Base-by-base conservation (phyloP, 441 rosid species). In the Pelargonium myrrhifolium region DNA sequence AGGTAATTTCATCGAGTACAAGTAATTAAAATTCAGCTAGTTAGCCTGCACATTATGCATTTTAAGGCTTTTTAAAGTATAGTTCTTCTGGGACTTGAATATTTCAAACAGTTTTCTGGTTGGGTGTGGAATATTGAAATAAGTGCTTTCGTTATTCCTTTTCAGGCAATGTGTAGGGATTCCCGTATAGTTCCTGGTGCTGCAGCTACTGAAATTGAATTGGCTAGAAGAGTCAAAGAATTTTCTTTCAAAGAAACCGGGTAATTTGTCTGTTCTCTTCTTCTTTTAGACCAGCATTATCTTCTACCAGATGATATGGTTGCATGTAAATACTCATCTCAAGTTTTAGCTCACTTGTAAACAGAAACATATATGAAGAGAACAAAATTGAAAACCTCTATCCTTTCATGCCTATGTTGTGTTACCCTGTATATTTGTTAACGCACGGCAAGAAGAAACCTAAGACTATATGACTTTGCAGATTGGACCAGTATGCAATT, bases 401-500 rank as follows among this genome's bases (percentile, higher is more conserved):
- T 37, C 14, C n/a, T 43, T 43, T 4, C 14, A 10, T 1, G n/a
- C 14, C 12, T 11, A 21, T 56, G 62, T 9, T 56, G 11, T 56
- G 62, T 26, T 22, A 9, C 2, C 12, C 14, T 9, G 6, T 7
- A 7, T 31, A 24, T 22, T 59, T 59, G 28, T 9, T 31, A 22
- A 22, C 6, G 60, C 37, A 59, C 4, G 62, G 20, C 15, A 24
- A 9, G 9, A 15, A 11, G 35, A 37, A 37, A 37, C 37, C 62
- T 59, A 22, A 59, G 62, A 59, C 37, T 22, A 31, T 14, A 59
- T 22, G 62, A 59, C 62, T 59, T 26, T 82, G 75, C 90, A 96
- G 99, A 75, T 84, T 96, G 86, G 99, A 96, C 80, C 96, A 96
- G 79, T 93, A 93, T 76, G 98, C 99, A 65, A 86, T 96, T 73